Conservation (phyloP, 1,284 basidiomycete species). For the Abortiporus biennis region DNA sequence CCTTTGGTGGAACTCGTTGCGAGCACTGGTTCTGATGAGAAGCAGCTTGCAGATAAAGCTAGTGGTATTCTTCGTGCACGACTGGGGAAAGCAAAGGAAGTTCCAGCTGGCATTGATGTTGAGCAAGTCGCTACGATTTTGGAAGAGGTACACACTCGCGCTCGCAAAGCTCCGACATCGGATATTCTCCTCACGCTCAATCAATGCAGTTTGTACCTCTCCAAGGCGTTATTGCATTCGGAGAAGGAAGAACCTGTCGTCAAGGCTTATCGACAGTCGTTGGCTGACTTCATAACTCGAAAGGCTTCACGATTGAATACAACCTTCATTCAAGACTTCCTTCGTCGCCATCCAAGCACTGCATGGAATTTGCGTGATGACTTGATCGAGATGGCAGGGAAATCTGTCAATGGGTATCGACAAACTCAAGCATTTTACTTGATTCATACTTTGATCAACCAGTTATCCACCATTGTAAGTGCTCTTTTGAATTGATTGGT, state of each 20-base stretch:
- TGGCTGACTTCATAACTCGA: slow-evolving; percentile 75
- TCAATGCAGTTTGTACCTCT: slow-evolving; percentile 70
- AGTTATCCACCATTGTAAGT: slow-evolving; percentile 49
- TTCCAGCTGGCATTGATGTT: slow-evolving; percentile 45
- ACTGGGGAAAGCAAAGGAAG: slow-evolving; percentile 71
- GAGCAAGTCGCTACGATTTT: slow-evolving; percentile 45
- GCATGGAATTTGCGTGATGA: slow-evolving; percentile 67
- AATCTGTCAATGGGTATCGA: slow-evolving; percentile 71
- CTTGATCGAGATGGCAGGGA: slow-evolving; percentile 47
- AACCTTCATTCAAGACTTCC: slow-evolving; percentile 76
- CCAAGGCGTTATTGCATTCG: slow-evolving; percentile 48
- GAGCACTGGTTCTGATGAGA: slow-evolving; percentile 66
- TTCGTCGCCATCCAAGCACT: slow-evolving; percentile 58
- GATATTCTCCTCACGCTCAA: slow-evolving; percentile 63
- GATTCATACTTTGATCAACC: slow-evolving; percentile 60
- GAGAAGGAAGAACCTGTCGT: slow-evolving; percentile 40
- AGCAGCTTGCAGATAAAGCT: slow-evolving; percentile 83
- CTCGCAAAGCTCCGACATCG: slow-evolving; percentile 60
- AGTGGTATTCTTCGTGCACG: slow-evolving; percentile 71
- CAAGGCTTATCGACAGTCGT: slow-evolving; percentile 59
- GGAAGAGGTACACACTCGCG: slow-evolving; percentile 67
- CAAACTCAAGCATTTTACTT: slow-evolving; percentile 73
- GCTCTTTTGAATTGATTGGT: background rate
- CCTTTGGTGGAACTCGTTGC: slow-evolving; percentile 76
- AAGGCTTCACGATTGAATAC: slow-evolving; percentile 77